Conservation (phyloP, 345 rosid species). For the Eucalyptus leucophloia region DNA sequence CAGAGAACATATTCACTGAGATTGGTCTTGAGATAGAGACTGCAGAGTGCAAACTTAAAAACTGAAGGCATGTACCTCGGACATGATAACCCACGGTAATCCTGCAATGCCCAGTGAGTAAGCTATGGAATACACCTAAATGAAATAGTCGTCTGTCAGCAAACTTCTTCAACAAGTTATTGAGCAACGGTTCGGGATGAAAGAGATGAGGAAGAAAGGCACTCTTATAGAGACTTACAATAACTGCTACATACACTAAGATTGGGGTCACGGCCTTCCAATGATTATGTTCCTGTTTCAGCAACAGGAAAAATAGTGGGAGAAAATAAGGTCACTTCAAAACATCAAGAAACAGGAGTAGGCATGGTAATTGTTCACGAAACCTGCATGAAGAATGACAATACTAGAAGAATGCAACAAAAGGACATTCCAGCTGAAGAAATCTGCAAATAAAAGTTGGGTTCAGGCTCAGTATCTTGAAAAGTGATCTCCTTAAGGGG, state of each 20-base stretch:
- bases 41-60: neutral
- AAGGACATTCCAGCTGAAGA: slow-evolving; percentile 2
- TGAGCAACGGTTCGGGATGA: neutral
- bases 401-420: neutral
- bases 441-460: neutral
- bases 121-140: neutral
- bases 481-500: neutral
- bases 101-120: slow-evolving; percentile 1
- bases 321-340: neutral
- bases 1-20: neutral
- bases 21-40: neutral
- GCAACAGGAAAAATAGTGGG: neutral
- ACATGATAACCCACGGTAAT: slow-evolving; percentile 10
- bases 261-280: slow-evolving; percentile 1
- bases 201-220: neutral
- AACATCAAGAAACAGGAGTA: neutral
- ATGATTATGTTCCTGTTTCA: slow-evolving; percentile 2
- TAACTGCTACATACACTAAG: slow-evolving; percentile 10
- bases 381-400: slow-evolving; percentile 13
- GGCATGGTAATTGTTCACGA: neutral
- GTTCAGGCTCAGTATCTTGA: neutral
- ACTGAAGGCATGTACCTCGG: slow-evolving; percentile 1
- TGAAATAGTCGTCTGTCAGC: neutral
- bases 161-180: neutral
- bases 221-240: slow-evolving; percentile 3